Conservation (phyloP, 768 basidiomycete genomes). For the Tylopilus sp. region DNA sequence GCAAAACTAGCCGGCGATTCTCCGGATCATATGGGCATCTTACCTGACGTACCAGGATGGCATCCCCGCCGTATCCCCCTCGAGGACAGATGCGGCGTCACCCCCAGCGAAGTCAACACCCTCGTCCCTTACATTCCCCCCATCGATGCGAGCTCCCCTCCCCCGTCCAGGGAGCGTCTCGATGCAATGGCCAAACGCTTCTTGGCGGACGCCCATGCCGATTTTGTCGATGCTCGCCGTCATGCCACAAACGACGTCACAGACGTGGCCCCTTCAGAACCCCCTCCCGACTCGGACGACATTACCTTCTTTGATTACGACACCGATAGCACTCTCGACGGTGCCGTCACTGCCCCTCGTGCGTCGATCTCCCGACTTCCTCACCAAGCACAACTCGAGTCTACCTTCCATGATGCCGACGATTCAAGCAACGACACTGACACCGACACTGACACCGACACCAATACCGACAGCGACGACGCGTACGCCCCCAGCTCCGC, state of each 20-base stretch:
- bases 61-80: constrained; percentile 23
- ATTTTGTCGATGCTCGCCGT: not conserved
- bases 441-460: constrained; percentile 12
- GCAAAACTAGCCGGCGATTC: constrained; percentile 14
- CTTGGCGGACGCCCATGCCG: constrained; percentile 17
- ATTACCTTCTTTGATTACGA: constrained; percentile 20
- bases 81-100: constrained; percentile 26
- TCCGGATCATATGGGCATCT: constrained; percentile 24
- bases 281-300: constrained; percentile 4
- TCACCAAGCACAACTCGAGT: constrained; percentile 4
- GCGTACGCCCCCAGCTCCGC: constrained; percentile 10
- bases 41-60: constrained; percentile 21
- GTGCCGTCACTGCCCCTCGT: not conserved
- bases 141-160: constrained; percentile 17
- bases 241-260: not conserved
- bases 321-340: constrained; percentile 18
- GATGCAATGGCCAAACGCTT: constrained; percentile 12
- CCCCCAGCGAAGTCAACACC: constrained; percentile 26
- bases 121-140: constrained; percentile 25
- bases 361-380: not conserved
- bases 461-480: constrained; percentile 14
- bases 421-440: constrained; percentile 11
- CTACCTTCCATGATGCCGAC: constrained; percentile 4
- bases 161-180: constrained; percentile 17
- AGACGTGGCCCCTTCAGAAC: not conserved